phyloP scores from a whole-genome alignment of 352 stramenopile species.

The Globisporangium paddicum region DNA sequence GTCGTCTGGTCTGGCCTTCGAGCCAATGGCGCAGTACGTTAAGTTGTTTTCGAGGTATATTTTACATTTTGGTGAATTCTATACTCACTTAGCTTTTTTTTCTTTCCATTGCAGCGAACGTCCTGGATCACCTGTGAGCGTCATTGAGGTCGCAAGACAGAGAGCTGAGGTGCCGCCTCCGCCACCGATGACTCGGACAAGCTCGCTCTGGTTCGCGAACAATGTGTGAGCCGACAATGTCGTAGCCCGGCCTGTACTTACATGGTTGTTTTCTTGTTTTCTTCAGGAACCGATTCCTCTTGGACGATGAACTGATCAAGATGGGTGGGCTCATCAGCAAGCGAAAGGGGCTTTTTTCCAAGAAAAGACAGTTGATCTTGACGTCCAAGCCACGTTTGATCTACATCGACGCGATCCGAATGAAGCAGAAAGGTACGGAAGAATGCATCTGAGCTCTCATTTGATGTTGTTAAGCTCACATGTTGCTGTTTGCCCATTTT shows the following conservation, averaged over 20 bases:
- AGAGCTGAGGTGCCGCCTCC: slow-evolving; percentile 59
- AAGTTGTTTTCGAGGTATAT: background rate
- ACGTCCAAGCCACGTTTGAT: slow-evolving; percentile 85
- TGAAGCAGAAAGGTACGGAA: slow-evolving; percentile 74
- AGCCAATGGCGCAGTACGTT: slow-evolving; percentile 60
- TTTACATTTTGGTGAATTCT: background rate
- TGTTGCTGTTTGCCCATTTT: background rate
- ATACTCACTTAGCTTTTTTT: background rate
- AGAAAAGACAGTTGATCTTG: slow-evolving; percentile 84
- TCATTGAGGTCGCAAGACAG: slow-evolving; percentile 76
- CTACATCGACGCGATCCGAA: slow-evolving; percentile 89
- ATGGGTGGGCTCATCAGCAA: slow-evolving; percentile 86
- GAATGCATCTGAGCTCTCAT: background rate
- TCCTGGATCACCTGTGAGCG: slow-evolving; percentile 36
- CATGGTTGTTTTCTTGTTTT: too few relatives aligned
- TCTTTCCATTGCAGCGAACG: slow-evolving; percentile 21
- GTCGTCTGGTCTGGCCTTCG: slow-evolving; percentile 71
- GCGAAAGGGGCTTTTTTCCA: slow-evolving; percentile 86
- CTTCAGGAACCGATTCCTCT: slow-evolving; percentile 68
- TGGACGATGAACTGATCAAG: slow-evolving; percentile 86
- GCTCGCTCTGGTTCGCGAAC: slow-evolving; percentile 51
- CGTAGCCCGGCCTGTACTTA: background rate
- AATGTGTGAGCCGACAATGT: background rate
- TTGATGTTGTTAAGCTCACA: background rate
- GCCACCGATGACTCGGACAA: slow-evolving; percentile 62